A percentile compares a stretch with the other conserved stretches of the same genome.
Conservation (phyloP, 805 yeast species). For the Candida tibetensis region DNA sequence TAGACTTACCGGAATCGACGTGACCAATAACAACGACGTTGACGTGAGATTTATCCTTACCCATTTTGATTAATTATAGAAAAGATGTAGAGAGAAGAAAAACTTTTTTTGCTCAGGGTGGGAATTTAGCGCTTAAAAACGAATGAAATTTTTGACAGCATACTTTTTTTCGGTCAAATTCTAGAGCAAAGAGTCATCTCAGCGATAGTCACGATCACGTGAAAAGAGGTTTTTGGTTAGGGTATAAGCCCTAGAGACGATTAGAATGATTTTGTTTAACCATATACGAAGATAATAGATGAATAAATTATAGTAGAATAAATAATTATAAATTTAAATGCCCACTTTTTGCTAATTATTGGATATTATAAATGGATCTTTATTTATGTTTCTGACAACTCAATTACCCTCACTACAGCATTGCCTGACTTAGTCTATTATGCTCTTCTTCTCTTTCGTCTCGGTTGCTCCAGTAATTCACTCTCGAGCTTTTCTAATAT, state of each 20-base stretch:
- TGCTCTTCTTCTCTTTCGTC: slow-evolving; percentile 5
- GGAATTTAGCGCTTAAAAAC: background rate
- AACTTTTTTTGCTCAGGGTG: slow-evolving; percentile 5
- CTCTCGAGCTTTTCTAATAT: slow-evolving; percentile 17
- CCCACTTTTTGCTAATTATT: too few relatives aligned
- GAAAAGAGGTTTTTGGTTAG: background rate
- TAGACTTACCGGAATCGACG: slow-evolving; percentile 97
- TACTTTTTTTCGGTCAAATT: background rate
- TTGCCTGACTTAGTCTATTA: background rate
- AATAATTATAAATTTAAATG: too few relatives aligned
- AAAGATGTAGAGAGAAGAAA: slow-evolving; percentile 9
- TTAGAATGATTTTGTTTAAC: background rate
- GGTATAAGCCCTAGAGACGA: slow-evolving; percentile 3
- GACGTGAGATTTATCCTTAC: slow-evolving; percentile 96
- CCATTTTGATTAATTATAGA: slow-evolving; percentile 42
- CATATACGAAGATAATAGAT: too few relatives aligned
- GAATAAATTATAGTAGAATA: too few relatives aligned
- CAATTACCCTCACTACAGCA: too few relatives aligned
- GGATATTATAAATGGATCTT: too few relatives aligned
- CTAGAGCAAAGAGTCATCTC: slow-evolving; percentile 4
- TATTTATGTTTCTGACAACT: too few relatives aligned
- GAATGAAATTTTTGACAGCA: background rate
- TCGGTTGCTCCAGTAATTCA: slow-evolving; percentile 1
- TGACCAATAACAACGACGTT: slow-evolving; percentile 99
- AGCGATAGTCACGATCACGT: background rate